Evolutionary conservation across 148 eudicot genomes (phyloP).

Genomic region (Heliosperma pusillum): DNA sequence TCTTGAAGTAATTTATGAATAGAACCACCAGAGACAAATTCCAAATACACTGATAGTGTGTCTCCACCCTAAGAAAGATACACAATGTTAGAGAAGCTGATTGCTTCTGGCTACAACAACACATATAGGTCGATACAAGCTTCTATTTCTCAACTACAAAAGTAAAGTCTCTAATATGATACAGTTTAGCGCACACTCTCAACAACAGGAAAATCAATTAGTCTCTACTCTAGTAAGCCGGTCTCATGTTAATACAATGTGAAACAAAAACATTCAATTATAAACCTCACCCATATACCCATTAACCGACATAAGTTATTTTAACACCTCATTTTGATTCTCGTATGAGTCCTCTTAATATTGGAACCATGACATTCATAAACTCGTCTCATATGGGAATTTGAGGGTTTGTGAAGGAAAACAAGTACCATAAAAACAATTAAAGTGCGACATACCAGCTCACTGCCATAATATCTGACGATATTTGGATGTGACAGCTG

Average conservation of each 20-base stretch:
- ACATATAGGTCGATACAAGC: background rate
- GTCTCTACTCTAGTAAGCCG: background rate
- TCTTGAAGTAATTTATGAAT: slow-evolving; percentile 89
- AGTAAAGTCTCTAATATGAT: background rate
- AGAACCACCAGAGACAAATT: slow-evolving; percentile 95
- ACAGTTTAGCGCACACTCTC: background rate
- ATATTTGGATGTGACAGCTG: slow-evolving; percentile 88
- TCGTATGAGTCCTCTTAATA: too few species aligned
- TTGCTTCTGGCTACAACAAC: background rate
- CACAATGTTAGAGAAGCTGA: background rate
- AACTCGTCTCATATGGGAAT: background rate
- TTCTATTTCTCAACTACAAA: background rate
- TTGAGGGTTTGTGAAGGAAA: background rate
- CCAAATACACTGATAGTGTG: slow-evolving; percentile 79
- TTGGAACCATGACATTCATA: background rate
- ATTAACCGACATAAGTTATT: background rate
- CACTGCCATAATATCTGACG: slow-evolving; percentile 88
- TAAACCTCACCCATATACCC: background rate
- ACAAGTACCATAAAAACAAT: slow-evolving; percentile 2
- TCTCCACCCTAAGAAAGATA: slow-evolving; percentile 59
- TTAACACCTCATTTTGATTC: background rate
- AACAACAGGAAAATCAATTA: background rate
- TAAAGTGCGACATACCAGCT: slow-evolving; percentile 50
- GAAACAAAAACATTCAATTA: background rate
- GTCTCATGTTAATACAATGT: background rate